Evolutionary conservation across 306 rosid species (phyloP).

Genomic region (Bauhinia variegata): DNA sequence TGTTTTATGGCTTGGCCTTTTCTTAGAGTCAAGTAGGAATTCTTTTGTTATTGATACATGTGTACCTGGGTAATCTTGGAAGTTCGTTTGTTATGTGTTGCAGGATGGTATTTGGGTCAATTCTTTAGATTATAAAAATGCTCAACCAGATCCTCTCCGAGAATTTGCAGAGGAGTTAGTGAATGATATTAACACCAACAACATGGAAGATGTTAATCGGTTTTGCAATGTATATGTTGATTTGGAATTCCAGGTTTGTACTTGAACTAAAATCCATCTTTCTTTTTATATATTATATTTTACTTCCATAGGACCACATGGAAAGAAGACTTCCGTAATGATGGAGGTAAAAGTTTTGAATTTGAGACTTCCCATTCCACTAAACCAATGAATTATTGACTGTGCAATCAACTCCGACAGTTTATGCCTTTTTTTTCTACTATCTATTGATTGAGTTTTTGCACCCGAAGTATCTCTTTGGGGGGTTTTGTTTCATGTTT

Average conservation of each 20-base stretch:
- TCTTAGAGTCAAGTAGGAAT: not conserved
- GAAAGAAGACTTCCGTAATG: not conserved
- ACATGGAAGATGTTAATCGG: slow-evolving; percentile 75
- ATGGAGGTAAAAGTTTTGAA: not conserved
- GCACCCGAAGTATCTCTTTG: not conserved
- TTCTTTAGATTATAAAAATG: slow-evolving; percentile 66
- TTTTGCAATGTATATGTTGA: slow-evolving; percentile 82
- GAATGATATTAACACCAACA: slow-evolving; percentile 75
- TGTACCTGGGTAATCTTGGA: slow-evolving; percentile 5
- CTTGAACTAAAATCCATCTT: slow-evolving; percentile 11
- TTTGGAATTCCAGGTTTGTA: slow-evolving; percentile 74
- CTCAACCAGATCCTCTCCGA: slow-evolving; percentile 92
- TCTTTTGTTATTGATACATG: not conserved
- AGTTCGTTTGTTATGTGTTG: slow-evolving; percentile 29
- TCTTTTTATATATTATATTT: slow-evolving; percentile 17
- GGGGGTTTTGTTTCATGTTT: not conserved
- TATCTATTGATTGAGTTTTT: slow-evolving; percentile 5
- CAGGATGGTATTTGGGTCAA: slow-evolving; percentile 76
- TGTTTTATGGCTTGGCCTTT: not conserved
- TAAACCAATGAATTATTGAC: not conserved
- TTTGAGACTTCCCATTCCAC: not conserved
- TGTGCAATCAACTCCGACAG: too few species aligned
- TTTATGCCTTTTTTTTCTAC: not conserved
- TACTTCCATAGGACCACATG: not conserved
- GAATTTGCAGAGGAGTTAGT: slow-evolving; percentile 72